Percentiles rank a stretch among this genome's conserved stretches.
These are phyloP conservation scores for Crotalaria pallida DNA, from an alignment of 306 rosid genomes.

Conservation along the genomic window DNA sequence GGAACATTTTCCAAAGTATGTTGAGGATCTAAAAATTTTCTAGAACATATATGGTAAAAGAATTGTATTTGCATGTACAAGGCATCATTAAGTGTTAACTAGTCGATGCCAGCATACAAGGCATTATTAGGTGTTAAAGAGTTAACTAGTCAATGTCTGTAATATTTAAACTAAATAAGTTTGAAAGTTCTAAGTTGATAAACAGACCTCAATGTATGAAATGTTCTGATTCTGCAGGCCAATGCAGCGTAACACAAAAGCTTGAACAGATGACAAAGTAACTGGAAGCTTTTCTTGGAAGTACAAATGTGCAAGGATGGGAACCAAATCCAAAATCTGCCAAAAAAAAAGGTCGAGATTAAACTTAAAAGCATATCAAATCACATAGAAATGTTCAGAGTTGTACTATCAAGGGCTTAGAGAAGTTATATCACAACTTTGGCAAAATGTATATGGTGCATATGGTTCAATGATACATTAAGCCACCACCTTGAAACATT, in stretches of 20 bases:
- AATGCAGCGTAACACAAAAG: slow-evolving; percentile 83
- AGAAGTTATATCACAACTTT: too few species aligned
- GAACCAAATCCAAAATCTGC: slow-evolving; percentile 84
- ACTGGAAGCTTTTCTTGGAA: slow-evolving; percentile 75
- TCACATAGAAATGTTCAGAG: background rate
- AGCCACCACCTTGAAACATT: background rate
- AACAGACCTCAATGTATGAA: slow-evolving; percentile 70
- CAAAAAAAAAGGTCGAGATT: slow-evolving; percentile 12
- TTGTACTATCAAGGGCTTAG: background rate
- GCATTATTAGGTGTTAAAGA: background rate
- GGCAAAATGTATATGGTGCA: background rate
- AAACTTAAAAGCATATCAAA: background rate
- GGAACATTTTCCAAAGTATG: background rate
- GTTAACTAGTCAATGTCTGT: background rate
- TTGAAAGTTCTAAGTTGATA: slow-evolving; percentile 12
- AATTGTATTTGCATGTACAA: too few species aligned
- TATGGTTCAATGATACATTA: background rate
- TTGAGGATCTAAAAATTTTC: background rate
- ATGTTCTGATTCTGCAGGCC: slow-evolving; percentile 71
- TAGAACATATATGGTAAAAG: background rate
- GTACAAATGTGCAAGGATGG: slow-evolving; percentile 56
- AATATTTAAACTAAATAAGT: background rate
- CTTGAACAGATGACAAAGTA: slow-evolving; percentile 59
- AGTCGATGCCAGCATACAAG: background rate
- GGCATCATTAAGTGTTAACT: background rate